Conservation (phyloP, 768 basidiomycete species). For the Mycena vitilis region DNA sequence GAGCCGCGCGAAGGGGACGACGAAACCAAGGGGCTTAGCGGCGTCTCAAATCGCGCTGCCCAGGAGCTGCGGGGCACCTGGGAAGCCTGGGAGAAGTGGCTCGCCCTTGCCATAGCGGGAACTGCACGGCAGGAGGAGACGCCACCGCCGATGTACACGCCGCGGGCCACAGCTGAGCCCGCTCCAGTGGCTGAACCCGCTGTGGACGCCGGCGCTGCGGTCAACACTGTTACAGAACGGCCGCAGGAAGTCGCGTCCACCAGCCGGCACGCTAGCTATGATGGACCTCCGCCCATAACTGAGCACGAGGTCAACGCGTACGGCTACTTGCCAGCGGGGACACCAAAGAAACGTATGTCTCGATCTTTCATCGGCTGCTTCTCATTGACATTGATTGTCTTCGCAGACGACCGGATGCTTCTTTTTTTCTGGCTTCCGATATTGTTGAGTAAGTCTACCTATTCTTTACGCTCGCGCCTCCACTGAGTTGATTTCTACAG, state of each 20-base stretch:
- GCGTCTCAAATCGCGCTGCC: slow-evolving; percentile 59
- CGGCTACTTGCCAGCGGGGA: slow-evolving; percentile 68
- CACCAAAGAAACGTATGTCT: slow-evolving; percentile 77
- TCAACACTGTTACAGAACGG: slow-evolving; percentile 28
- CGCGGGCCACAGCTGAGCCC: slow-evolving; percentile 50
- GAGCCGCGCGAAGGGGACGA: slow-evolving; percentile 51
- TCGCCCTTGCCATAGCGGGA: slow-evolving; percentile 64
- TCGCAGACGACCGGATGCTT: slow-evolving; percentile 85
- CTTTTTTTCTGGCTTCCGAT: slow-evolving; percentile 89
- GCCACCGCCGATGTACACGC: slow-evolving; percentile 82
- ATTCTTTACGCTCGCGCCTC: background rate
- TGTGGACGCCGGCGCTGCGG: slow-evolving; percentile 35
- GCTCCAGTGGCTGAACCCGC: slow-evolving; percentile 31
- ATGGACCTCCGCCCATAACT: slow-evolving; percentile 59
- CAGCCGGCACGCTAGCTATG: slow-evolving; percentile 57
- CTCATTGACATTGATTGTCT: slow-evolving; percentile 27
- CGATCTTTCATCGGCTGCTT: background rate
- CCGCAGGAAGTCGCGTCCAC: slow-evolving; percentile 43
- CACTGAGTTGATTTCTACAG: slow-evolving; percentile 44
- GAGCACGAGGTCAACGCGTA: slow-evolving; percentile 78
- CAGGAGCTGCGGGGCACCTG: slow-evolving; percentile 77
- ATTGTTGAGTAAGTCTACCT: slow-evolving; percentile 70
- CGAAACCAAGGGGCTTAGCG: slow-evolving; percentile 50
- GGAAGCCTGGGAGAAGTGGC: slow-evolving; percentile 89
- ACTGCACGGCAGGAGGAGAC: slow-evolving; percentile 63